Evolutionary conservation across 108 stramenopile genomes (phyloP).

Genomic region (Nitzschia sp.): DNA sequence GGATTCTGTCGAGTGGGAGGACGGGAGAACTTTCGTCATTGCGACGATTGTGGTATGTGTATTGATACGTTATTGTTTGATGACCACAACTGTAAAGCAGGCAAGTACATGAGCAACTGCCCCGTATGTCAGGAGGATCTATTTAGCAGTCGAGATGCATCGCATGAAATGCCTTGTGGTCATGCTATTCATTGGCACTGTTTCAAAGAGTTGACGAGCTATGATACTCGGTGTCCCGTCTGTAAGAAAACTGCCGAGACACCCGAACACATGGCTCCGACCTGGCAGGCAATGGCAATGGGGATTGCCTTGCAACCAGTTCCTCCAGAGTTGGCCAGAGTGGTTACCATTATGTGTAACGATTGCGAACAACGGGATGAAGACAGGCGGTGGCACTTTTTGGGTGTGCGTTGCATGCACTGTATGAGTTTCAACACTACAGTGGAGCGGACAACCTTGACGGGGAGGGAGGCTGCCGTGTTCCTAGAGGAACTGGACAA

Average conservation of each 20-base stretch:
- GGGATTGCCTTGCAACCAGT: slow-evolving; percentile 80
- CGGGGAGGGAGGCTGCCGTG: slow-evolving; percentile 68
- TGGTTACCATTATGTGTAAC: slow-evolving; percentile 75
- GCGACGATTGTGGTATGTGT: slow-evolving; percentile 85
- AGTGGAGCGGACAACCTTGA: slow-evolving; percentile 59
- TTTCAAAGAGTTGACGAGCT: slow-evolving; percentile 65
- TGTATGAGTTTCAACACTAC: slow-evolving; percentile 76
- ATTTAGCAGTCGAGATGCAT: slow-evolving; percentile 53
- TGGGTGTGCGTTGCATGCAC: slow-evolving; percentile 72
- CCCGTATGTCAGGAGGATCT: slow-evolving; percentile 84
- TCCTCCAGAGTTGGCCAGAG: slow-evolving; percentile 68
- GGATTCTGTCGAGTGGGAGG: slow-evolving; percentile 88
- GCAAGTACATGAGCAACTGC: slow-evolving; percentile 81
- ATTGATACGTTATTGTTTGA: slow-evolving; percentile 68
- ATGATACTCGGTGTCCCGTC: slow-evolving; percentile 80
- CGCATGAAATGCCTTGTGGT: slow-evolving; percentile 80
- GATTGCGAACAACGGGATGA: slow-evolving; percentile 64
- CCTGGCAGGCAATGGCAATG: slow-evolving; percentile 79
- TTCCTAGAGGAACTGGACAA: slow-evolving; percentile 50
- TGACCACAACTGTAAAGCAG: slow-evolving; percentile 80
- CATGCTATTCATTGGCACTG: slow-evolving; percentile 81
- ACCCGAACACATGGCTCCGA: slow-evolving; percentile 73
- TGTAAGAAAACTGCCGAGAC: slow-evolving; percentile 87
- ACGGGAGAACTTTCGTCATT: slow-evolving; percentile 77
- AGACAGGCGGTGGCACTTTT: slow-evolving; percentile 76